phyloP scores from a whole-genome alignment of 495 filamentous ascomycete genomes.

The Hypoxylon fragiforme region DNA sequence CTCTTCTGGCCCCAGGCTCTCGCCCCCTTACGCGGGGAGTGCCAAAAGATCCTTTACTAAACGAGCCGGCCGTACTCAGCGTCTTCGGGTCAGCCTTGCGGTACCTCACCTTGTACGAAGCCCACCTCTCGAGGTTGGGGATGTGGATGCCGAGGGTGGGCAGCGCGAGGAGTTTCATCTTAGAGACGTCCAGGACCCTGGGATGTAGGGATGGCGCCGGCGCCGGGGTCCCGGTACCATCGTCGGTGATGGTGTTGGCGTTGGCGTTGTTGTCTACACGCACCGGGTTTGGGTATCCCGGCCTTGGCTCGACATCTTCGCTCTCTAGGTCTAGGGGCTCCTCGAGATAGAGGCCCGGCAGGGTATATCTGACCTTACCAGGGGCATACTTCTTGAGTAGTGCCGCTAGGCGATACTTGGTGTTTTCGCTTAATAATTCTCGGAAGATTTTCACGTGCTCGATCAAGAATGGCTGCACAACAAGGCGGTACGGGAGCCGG shows the following conservation, averaged over 20 bases:
- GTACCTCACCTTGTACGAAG: slow-evolving; percentile 53
- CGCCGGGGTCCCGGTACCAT: no score
- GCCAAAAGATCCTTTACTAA: slow-evolving; percentile 14
- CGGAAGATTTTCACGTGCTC: slow-evolving; percentile 54
- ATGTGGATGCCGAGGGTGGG: slow-evolving; percentile 53
- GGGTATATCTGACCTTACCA: slow-evolving; percentile 55
- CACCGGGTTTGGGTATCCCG: neutral
- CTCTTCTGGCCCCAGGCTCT: neutral
- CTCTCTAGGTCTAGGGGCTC: slow-evolving; percentile 23
- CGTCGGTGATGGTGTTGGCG: no score
- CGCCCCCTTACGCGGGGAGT: neutral
- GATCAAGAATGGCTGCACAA: slow-evolving; percentile 55
- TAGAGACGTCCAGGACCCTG: slow-evolving; percentile 10
- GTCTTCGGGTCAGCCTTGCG: slow-evolving; percentile 45
- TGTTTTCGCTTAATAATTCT: slow-evolving; percentile 34
- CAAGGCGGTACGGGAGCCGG: slow-evolving; percentile 40
- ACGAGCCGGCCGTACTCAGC: slow-evolving; percentile 27
- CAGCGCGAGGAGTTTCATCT: slow-evolving; percentile 49
- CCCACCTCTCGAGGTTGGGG: slow-evolving; percentile 38
- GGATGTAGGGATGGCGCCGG: slow-evolving; percentile 8
- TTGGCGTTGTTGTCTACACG: no score
- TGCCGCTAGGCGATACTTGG: slow-evolving; percentile 32
- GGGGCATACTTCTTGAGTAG: slow-evolving; percentile 51
- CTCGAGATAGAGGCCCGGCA: slow-evolving; percentile 53
- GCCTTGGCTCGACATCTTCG: slow-evolving; percentile 2